A percentile compares a stretch with the other conserved stretches of the same genome.
Evolutionary conservation across 2,329 filamentous ascomycete species (phyloP).

Genomic region (Colletotrichum phormii): DNA sequence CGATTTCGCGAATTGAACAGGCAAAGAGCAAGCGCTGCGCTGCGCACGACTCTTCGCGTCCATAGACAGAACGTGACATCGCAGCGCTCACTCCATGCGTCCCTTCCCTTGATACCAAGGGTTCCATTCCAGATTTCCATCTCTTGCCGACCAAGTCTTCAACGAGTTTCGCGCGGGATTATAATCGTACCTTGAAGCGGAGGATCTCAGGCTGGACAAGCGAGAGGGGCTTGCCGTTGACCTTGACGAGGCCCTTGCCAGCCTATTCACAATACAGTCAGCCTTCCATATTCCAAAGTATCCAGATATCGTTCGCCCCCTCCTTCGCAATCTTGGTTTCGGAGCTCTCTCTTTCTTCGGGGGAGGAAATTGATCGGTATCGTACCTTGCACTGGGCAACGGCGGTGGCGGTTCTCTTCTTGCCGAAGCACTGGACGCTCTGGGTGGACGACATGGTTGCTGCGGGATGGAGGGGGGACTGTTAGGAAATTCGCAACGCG

Average conservation of each 20-base stretch:
- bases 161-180: conserved; percentile 16
- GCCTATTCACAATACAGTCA: conserved; percentile 49
- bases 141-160: conserved; percentile 26
- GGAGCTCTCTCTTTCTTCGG: background rate
- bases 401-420: conserved; percentile 92
- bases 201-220: conserved; percentile 97
- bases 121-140: background rate
- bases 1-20: background rate
- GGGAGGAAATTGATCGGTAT: background rate
- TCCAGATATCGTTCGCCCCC: conserved; percentile 13
- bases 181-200: conserved; percentile 86
- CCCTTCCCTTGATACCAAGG: background rate
- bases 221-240: conserved; percentile 95
- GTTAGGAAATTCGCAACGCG: conserved; percentile 32
- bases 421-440: conserved; percentile 98
- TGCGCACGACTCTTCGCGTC: background rate
- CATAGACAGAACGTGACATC: background rate
- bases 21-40: conserved; percentile 3
- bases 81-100: conserved; percentile 9
- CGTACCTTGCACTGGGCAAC: conserved; percentile 79
- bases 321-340: conserved; percentile 7
- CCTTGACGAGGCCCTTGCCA: conserved; percentile 87
- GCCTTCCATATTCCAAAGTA: conserved; percentile 38
- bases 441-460: conserved; percentile 81
- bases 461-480: conserved; percentile 41